phyloP scores from a whole-genome alignment of 1,284 basidiomycete species.

The Leccinum cinnamomeum region DNA sequence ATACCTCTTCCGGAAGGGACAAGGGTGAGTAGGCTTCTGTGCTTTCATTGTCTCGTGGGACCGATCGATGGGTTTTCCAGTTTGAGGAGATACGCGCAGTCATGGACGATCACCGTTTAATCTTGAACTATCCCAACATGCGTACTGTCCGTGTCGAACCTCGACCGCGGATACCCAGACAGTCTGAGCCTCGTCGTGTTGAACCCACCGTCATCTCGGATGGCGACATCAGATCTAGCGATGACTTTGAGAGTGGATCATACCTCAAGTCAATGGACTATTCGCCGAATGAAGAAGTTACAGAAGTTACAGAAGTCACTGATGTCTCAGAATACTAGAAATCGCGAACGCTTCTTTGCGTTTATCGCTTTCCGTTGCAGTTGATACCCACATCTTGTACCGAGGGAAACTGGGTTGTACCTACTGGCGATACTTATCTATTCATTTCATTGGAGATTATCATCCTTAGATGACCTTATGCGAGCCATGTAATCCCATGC shows the following conservation, averaged over 20 bases:
- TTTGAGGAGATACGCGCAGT: slow-evolving; percentile 67
- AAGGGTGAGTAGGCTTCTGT: slow-evolving; percentile 34
- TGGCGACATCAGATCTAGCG: slow-evolving; percentile 32
- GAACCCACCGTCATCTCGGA: slow-evolving; percentile 36
- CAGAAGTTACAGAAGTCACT: slow-evolving; percentile 28
- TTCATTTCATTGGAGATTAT: slow-evolving; percentile 12
- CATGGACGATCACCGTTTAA: slow-evolving; percentile 56
- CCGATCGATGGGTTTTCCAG: slow-evolving; percentile 36
- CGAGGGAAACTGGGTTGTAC: slow-evolving; percentile 11
- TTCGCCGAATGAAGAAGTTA: slow-evolving; percentile 29
- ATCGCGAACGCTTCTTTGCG: not conserved
- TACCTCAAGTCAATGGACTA: slow-evolving; percentile 30
- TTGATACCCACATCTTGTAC: slow-evolving; percentile 7
- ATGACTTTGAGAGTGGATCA: slow-evolving; percentile 29
- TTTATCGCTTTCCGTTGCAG: slow-evolving; percentile 8
- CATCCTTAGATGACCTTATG: slow-evolving; percentile 11
- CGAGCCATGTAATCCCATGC: slow-evolving; percentile 3
- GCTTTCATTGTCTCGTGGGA: not conserved
- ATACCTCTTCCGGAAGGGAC: slow-evolving; percentile 51
- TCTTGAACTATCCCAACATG: slow-evolving; percentile 66
- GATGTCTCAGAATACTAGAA: slow-evolving; percentile 37
- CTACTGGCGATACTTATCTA: slow-evolving; percentile 27
- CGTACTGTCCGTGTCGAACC: slow-evolving; percentile 52
- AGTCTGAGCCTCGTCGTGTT: slow-evolving; percentile 31
- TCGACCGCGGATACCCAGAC: slow-evolving; percentile 23